A percentile compares a stretch with the other conserved stretches of the same genome.
phyloP scores from a whole-genome alignment of 2,329 filamentous ascomycete species.

The Delphinella strobiligena region DNA sequence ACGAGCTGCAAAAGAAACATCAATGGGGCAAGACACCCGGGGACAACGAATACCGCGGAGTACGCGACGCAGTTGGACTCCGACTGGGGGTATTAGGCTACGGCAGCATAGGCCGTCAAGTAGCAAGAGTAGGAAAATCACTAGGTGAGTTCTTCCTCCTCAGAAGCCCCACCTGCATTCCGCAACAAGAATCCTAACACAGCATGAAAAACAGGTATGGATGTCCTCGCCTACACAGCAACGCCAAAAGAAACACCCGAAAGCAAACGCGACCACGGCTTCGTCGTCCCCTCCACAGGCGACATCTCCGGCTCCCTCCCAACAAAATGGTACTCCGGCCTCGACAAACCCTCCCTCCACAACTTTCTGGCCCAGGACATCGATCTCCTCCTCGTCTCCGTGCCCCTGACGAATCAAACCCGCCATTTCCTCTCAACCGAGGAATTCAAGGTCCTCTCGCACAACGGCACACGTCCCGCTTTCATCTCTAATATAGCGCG shows the following conservation, averaged over 20 bases:
- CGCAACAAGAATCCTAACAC: conserved; percentile 36
- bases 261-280: conserved; percentile 51
- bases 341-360: conserved; percentile 39
- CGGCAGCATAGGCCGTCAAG: conserved; percentile 50
- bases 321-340: conserved; percentile 44
- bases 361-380: conserved; percentile 43
- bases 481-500: conserved; percentile 63
- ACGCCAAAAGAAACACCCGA: conserved; percentile 55
- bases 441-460: conserved; percentile 35
- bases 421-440: conserved; percentile 39
- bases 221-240: conserved; percentile 64
- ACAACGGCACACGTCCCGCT: conserved; percentile 17
- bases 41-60: conserved; percentile 11
- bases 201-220: conserved; percentile 49
- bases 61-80: conserved; percentile 46
- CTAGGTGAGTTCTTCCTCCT: conserved; percentile 23
- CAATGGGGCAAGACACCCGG: conserved; percentile 34
- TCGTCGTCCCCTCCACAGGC: conserved; percentile 55
- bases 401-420: conserved; percentile 47
- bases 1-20: conserved; percentile 46
- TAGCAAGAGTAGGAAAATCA: conserved; percentile 21
- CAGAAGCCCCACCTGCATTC: background rate
- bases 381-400: conserved; percentile 44
- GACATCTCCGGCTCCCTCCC: conserved; percentile 46
- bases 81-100: conserved; percentile 50